Evolutionary conservation across 1,284 basidiomycete genomes (phyloP).

Genomic region (Mycena sp.): DNA sequence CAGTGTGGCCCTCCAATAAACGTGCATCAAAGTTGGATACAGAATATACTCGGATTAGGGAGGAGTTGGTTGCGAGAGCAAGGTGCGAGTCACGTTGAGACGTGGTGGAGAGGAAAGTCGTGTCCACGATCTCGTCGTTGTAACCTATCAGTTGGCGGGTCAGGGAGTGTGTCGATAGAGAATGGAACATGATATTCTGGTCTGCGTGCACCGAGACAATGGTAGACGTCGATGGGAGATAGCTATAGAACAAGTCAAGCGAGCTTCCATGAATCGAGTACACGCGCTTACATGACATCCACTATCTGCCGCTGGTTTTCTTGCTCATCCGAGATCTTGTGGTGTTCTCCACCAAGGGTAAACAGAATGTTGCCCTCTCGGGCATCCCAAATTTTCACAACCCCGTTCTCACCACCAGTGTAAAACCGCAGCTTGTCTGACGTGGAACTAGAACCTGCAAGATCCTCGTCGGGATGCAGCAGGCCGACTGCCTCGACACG

Average conservation of each 20-base stretch:
- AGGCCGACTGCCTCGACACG: constrained; percentile 89
- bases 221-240: constrained; percentile 68
- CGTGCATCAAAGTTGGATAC: constrained; percentile 79
- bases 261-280: constrained; percentile 26
- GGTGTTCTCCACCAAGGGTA: constrained; percentile 64
- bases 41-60: constrained; percentile 89
- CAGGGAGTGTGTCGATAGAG: constrained; percentile 67
- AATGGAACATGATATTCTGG: constrained; percentile 95
- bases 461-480: constrained; percentile 60
- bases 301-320: constrained; percentile 84
- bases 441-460: constrained; percentile 53
- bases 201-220: constrained; percentile 95
- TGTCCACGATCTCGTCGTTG: constrained; percentile 98
- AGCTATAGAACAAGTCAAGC: constrained; percentile 55
- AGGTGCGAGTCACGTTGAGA: constrained; percentile 71
- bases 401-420: constrained; percentile 90
- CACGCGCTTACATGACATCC: constrained; percentile 68
- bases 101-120: constrained; percentile 72
- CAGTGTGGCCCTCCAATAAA: constrained; percentile 87
- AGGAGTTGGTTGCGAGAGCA: constrained; percentile 96
- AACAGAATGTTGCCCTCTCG: constrained; percentile 71
- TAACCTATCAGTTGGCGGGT: constrained; percentile 95
- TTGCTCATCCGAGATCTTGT: constrained; percentile 59
- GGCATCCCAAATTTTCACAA: constrained; percentile 86
- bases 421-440: constrained; percentile 69